Conservation (phyloP, 2,329 filamentous ascomycete genomes). For the Pseudogymnoascus sp. region DNA sequence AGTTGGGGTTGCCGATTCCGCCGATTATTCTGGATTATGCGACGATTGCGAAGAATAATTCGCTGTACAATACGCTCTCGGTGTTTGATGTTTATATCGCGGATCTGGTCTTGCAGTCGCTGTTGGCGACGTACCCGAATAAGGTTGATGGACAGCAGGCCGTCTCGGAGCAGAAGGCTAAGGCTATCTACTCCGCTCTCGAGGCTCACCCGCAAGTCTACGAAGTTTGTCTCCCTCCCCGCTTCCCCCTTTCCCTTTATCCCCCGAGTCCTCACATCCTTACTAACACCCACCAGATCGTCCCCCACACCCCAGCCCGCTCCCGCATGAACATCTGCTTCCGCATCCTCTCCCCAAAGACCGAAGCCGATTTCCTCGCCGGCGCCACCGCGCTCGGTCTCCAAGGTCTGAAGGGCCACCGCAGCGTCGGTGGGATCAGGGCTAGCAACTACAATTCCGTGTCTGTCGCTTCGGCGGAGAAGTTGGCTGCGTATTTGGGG, state of each 20-base stretch:
- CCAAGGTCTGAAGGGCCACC: conserved; percentile 79
- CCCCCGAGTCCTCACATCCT: too few species aligned
- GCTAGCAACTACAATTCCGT: conserved; percentile 88
- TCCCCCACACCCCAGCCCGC: conserved; percentile 65
- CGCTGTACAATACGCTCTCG: conserved; percentile 88
- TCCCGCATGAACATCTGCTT: conserved; percentile 97
- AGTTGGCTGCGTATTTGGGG: conserved; percentile 55
- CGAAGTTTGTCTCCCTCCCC: conserved; percentile 30
- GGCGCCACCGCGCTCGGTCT: conserved; percentile 60
- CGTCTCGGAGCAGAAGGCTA: conserved; percentile 64
- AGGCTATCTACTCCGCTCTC: conserved; percentile 65
- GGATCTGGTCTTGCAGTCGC: conserved; percentile 74
- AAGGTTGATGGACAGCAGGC: conserved; percentile 71
- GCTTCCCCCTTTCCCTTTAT: not conserved
- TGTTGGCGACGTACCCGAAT: conserved; percentile 55
- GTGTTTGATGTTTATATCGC: conserved; percentile 92
- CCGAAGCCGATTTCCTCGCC: conserved; percentile 73
- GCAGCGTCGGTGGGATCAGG: conserved; percentile 77
- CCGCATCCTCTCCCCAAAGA: conserved; percentile 55
- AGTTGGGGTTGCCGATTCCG: conserved; percentile 66
- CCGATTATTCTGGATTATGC: conserved; percentile 78
- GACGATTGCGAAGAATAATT: conserved; percentile 84
- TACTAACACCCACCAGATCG: conserved; percentile 35
- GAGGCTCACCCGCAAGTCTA: conserved; percentile 69
- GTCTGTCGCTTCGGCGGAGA: conserved; percentile 54